These are phyloP conservation scores for Mentha longifolia DNA, from an alignment of 257 asterid genomes.

Conservation along the genomic window DNA sequence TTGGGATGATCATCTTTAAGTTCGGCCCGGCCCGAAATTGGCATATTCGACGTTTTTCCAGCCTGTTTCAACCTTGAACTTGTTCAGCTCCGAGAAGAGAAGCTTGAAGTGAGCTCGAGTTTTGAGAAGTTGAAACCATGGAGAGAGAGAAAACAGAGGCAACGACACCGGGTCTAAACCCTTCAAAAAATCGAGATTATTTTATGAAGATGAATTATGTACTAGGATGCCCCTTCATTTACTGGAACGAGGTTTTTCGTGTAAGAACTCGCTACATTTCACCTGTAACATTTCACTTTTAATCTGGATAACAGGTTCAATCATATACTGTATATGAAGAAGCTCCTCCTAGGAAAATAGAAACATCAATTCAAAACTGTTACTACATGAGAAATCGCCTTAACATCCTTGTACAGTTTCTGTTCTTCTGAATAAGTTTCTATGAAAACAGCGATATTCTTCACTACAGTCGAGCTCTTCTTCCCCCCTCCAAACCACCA, in stretches of 20 bases:
- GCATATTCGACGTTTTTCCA: neutral
- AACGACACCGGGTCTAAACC: neutral
- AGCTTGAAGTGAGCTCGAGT: neutral
- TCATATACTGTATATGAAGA: too few species aligned
- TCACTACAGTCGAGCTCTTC: too few species aligned
- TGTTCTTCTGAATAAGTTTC: too few species aligned
- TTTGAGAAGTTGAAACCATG: neutral
- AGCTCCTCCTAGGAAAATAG: too few species aligned
- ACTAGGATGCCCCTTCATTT: neutral
- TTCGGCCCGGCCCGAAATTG: constrained; percentile 6
- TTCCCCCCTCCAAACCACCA: too few species aligned
- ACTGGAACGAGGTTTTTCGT: neutral
- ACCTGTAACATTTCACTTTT: too few species aligned
- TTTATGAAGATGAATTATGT: neutral
- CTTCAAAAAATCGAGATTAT: neutral
- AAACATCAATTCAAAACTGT: too few species aligned
- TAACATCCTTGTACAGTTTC: too few species aligned
- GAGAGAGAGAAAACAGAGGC: neutral
- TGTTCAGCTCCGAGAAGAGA: neutral
- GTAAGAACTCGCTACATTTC: too few species aligned
- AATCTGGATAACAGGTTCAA: too few species aligned
- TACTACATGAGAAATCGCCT: too few species aligned
- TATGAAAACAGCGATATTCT: too few species aligned
- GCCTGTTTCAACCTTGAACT: constrained; percentile 14
- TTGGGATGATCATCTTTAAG: constrained; percentile 45